These are phyloP conservation scores for Collybia nuda DNA, from an alignment of 768 basidiomycete genomes.

Conservation along the genomic window DNA sequence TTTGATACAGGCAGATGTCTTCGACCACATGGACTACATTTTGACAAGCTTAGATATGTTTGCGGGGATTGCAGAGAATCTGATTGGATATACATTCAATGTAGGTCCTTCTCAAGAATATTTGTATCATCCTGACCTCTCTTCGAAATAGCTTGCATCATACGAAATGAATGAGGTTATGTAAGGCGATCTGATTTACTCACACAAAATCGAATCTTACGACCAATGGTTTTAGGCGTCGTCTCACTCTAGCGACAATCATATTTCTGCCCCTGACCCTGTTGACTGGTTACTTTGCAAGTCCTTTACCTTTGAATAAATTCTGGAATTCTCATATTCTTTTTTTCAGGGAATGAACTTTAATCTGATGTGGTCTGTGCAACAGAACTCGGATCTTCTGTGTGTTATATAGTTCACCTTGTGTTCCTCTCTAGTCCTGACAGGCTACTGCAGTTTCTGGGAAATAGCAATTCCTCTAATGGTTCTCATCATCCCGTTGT, in stretches of 20 bases:
- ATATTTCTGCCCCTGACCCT: conserved; percentile 71
- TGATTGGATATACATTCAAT: conserved; percentile 77
- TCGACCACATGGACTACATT: conserved; percentile 77
- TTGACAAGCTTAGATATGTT: conserved; percentile 74
- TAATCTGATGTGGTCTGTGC: conserved; percentile 46
- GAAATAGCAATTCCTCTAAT: conserved; percentile 62
- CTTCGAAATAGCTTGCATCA: conserved; percentile 52
- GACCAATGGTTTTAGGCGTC: conserved; percentile 42
- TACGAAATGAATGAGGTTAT: conserved; percentile 79
- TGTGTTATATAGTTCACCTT: conserved; percentile 24
- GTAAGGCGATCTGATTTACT: conserved; percentile 29
- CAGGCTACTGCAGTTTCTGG: conserved; percentile 56
- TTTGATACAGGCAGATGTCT: conserved; percentile 60
- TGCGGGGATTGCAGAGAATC: conserved; percentile 64
- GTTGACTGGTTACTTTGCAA: conserved; percentile 72
- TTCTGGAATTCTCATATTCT: neutral
- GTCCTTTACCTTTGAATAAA: conserved; percentile 18
- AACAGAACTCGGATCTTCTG: conserved; percentile 44
- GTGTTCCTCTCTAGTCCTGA: neutral
- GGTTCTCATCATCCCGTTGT: conserved; percentile 54
- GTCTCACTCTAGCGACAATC: conserved; percentile 66
- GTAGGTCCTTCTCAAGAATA: conserved; percentile 32
- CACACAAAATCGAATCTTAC: neutral
- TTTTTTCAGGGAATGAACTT: conserved; percentile 71
- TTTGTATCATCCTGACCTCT: conserved; percentile 1